Evolutionary conservation across 495 filamentous ascomycete genomes (phyloP).

Genomic region (Viridothelium virens): DNA sequence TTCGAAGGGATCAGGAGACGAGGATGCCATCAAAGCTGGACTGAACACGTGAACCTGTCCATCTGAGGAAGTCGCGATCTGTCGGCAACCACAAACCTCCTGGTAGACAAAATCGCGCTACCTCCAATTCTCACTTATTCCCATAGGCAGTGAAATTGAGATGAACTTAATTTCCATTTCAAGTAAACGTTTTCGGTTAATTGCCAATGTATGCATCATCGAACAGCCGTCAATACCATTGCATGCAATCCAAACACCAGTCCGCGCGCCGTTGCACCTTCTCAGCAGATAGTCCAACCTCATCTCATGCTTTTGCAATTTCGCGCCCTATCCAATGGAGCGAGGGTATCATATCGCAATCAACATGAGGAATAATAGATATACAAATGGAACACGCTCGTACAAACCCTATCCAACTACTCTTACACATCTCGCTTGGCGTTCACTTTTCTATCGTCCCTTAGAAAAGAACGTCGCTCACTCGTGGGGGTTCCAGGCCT

Average conservation of each 20-base stretch:
- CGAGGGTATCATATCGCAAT: neutral
- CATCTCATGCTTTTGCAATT: neutral
- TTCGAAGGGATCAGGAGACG: neutral
- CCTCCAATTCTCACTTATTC: too few species aligned
- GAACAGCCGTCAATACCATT: neutral
- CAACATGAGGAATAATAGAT: neutral
- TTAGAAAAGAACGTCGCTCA: constrained; percentile 40
- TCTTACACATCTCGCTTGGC: constrained; percentile 23
- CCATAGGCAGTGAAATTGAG: too few species aligned
- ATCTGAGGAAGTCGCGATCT: neutral
- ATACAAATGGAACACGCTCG: neutral
- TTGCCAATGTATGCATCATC: neutral
- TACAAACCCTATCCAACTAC: neutral
- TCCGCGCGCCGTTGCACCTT: neutral
- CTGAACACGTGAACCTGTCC: neutral
- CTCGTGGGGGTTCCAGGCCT: constrained; percentile 55
- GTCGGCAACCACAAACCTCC: too few species aligned
- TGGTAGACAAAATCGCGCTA: too few species aligned
- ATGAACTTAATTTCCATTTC: too few species aligned
- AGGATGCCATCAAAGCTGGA: neutral
- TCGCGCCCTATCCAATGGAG: neutral
- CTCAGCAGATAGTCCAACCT: constrained; percentile 1
- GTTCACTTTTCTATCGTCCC: constrained; percentile 34
- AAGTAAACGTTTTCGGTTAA: neutral
- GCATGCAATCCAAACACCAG: neutral